These are phyloP conservation scores for Ustilago crameri DNA, from an alignment of 1,284 basidiomycete species.

Conservation along the genomic window DNA sequence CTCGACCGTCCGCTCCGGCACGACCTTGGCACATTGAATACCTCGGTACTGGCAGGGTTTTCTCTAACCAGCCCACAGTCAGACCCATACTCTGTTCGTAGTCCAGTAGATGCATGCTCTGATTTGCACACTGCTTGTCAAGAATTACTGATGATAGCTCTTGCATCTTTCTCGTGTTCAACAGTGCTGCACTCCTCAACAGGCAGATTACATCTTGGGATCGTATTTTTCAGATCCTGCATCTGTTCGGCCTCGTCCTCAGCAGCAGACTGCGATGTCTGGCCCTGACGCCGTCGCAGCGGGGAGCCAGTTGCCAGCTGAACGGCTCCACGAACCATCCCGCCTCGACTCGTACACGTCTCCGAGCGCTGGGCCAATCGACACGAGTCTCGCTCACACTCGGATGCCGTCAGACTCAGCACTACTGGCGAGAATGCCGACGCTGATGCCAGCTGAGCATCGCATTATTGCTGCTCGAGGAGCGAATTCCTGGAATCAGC, in stretches of 20 bases:
- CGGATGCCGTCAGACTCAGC: conserved; percentile 14
- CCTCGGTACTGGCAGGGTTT: too few species aligned
- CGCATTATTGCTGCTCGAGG: conserved; percentile 10
- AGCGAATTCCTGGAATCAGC: neutral
- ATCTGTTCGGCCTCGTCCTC: neutral
- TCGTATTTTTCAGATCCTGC: neutral
- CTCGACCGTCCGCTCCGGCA: neutral
- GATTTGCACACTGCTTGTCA: too few species aligned
- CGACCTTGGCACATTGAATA: too few species aligned
- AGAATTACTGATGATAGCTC: too few species aligned
- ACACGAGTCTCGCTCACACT: conserved; percentile 1
- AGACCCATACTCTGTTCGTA: too few species aligned
- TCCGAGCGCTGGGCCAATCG: neutral
- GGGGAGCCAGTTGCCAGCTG: neutral
- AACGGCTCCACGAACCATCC: neutral
- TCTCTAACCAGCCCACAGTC: too few species aligned
- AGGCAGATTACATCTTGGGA: neutral
- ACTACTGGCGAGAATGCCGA: conserved; percentile 7
- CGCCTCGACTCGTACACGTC: neutral
- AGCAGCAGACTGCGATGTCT: neutral
- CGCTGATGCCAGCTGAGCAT: conserved; percentile 13
- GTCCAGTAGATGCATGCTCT: too few species aligned
- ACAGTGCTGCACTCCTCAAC: neutral
- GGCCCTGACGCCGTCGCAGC: neutral
- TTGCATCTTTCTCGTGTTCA: too few species aligned